Evolutionary conservation across 176 grass and related monocot species (phyloP).

Genomic region (barley (Hordeum vulgare)): MorexV3_pseudomolecules_assembly NC_058519.1:163309745-163310244

Average conservation of each 20-base stretch:
- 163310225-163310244: conserved; percentile 78
- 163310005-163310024: conserved; percentile 76
- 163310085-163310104: conserved; percentile 4
- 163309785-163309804: conserved; percentile 96
- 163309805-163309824: conserved; percentile 58
- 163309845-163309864: conserved; percentile 76
- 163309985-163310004: conserved; percentile 55
- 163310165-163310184: conserved; percentile 80
- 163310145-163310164: conserved; percentile 67
- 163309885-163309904: conserved; percentile 86
- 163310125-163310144: conserved; percentile 68
- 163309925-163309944: conserved; percentile 85
- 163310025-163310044: conserved; percentile 77
- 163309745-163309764: conserved; percentile 15
- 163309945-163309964: conserved; percentile 79
- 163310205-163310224: conserved; percentile 60
- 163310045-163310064: conserved; percentile 64
- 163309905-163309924: conserved; percentile 79
- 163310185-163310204: conserved; percentile 75
- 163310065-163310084: background rate
- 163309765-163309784: conserved; percentile 40
- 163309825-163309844: conserved; percentile 71
- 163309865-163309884: conserved; percentile 71
- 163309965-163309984: conserved; percentile 71
- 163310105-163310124: conserved; percentile 9